These are phyloP conservation scores for Fraxinus paxiana DNA, from an alignment of 305 asterid genomes.

Conservation along the genomic window DNA sequence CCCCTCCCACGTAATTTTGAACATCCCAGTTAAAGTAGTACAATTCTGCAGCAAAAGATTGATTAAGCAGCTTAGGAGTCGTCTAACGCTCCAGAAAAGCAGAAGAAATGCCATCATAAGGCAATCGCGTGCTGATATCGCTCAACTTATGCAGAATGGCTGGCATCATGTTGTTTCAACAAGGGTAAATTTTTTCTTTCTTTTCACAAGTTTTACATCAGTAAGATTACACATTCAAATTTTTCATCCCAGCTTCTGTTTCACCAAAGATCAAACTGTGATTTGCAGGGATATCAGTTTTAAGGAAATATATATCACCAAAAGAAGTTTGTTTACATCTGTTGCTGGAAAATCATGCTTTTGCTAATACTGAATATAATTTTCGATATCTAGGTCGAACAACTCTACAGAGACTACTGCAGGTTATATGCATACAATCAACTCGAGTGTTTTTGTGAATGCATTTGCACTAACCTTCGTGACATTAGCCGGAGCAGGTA, in stretches of 20 bases:
- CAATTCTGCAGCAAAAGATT: conserved; percentile 25
- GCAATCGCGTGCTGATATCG: conserved; percentile 32
- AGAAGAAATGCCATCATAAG: conserved; percentile 28
- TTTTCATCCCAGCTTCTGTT: background rate
- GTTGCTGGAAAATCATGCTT: background rate
- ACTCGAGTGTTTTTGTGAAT: conserved; percentile 25
- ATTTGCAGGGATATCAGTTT: background rate
- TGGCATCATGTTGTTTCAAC: conserved; percentile 15
- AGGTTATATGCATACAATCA: conserved; percentile 32
- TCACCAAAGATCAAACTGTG: background rate
- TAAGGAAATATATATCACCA: background rate
- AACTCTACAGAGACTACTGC: conserved; percentile 26
- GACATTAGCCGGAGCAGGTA: conserved; percentile 23
- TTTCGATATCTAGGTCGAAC: conserved; percentile 22
- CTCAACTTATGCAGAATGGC: conserved; percentile 33
- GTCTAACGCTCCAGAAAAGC: conserved; percentile 22
- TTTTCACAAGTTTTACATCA: background rate
- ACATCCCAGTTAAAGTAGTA: background rate
- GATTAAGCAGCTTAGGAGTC: conserved; percentile 24
- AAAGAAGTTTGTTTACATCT: background rate
- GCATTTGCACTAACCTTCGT: conserved; percentile 14
- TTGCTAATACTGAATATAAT: background rate
- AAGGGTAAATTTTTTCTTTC: conserved; percentile 9
- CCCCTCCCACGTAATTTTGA: background rate
- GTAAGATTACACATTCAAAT: background rate